Evolutionary conservation across 257 asterid species (phyloP).

Genomic region (Solanum pimpinellifolium): DNA sequence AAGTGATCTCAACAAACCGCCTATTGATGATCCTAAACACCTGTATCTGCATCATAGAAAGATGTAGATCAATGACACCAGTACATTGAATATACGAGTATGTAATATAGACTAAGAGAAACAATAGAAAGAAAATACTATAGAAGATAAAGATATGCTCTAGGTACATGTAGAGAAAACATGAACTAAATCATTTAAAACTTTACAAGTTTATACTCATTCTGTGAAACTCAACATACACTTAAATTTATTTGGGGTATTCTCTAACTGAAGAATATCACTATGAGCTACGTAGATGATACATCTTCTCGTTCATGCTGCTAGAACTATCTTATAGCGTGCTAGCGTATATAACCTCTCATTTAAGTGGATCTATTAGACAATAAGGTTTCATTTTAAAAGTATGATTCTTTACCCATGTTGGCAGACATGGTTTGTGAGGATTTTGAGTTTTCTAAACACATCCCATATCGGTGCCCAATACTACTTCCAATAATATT

Average conservation of each 20-base stretch:
- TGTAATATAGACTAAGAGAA: background rate
- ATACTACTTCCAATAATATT: background rate
- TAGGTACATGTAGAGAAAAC: background rate
- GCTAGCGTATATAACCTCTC: background rate
- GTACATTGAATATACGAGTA: background rate
- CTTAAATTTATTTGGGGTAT: background rate
- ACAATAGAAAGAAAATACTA: background rate
- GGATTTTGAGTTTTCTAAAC: background rate
- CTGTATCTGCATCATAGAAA: background rate
- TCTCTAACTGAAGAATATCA: too few relatives aligned
- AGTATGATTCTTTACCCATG: background rate
- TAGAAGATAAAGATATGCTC: background rate
- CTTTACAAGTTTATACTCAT: background rate
- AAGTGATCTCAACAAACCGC: too few relatives aligned
- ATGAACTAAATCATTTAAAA: background rate
- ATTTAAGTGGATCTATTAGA: background rate
- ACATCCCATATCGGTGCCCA: background rate
- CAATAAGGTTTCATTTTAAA: background rate
- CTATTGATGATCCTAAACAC: background rate
- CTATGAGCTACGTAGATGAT: background rate
- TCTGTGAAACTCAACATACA: background rate
- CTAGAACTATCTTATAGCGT: background rate
- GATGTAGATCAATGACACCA: background rate
- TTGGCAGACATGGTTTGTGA: background rate
- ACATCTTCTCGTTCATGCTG: background rate